A percentile compares a stretch with the other conserved stretches of the same genome.
Evolutionary conservation across 192 early-diverging fungal genomes (phyloP).

Genomic region (Coemansia sp.): DNA sequence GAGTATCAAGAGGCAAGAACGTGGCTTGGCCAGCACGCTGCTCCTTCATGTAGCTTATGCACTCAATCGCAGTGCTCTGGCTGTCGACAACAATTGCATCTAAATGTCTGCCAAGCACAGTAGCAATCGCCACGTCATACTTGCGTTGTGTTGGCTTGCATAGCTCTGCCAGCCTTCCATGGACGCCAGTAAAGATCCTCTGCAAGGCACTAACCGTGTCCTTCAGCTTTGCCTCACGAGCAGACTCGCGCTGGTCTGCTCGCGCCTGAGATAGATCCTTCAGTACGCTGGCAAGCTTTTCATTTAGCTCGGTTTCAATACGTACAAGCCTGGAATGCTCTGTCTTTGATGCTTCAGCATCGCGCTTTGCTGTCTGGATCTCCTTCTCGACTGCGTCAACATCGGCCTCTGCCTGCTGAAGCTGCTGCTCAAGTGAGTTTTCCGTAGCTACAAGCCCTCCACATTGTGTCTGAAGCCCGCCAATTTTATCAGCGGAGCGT

Average conservation of each 20-base stretch:
- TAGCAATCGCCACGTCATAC: slow-evolving; percentile 83
- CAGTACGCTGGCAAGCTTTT: slow-evolving; percentile 77
- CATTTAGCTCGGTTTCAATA: slow-evolving; percentile 71
- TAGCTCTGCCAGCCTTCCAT: slow-evolving; percentile 87
- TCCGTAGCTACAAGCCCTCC: slow-evolving; percentile 33
- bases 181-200: slow-evolving; percentile 84
- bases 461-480: slow-evolving; percentile 52
- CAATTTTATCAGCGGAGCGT: slow-evolving; percentile 60
- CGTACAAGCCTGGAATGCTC: slow-evolving; percentile 71
- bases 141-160: slow-evolving; percentile 92
- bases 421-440: slow-evolving; percentile 47
- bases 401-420: slow-evolving; percentile 28
- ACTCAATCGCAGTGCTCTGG: slow-evolving; percentile 91
- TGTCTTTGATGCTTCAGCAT: slow-evolving; percentile 60
- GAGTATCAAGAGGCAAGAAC: slow-evolving; percentile 90
- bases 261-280: slow-evolving; percentile 80
- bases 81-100: slow-evolving; percentile 95
- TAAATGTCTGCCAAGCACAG: slow-evolving; percentile 87
- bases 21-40: slow-evolving; percentile 90
- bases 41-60: slow-evolving; percentile 92
- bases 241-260: slow-evolving; percentile 80
- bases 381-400: slow-evolving; percentile 34
- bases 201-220: slow-evolving; percentile 80
- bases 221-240: slow-evolving; percentile 73
- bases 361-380: slow-evolving; percentile 57